Evolutionary conservation across 2,329 filamentous ascomycete genomes (phyloP), one percentile per base, ranked within the genome.

Genomic region (Tolypocladium pustulatum): DNA sequence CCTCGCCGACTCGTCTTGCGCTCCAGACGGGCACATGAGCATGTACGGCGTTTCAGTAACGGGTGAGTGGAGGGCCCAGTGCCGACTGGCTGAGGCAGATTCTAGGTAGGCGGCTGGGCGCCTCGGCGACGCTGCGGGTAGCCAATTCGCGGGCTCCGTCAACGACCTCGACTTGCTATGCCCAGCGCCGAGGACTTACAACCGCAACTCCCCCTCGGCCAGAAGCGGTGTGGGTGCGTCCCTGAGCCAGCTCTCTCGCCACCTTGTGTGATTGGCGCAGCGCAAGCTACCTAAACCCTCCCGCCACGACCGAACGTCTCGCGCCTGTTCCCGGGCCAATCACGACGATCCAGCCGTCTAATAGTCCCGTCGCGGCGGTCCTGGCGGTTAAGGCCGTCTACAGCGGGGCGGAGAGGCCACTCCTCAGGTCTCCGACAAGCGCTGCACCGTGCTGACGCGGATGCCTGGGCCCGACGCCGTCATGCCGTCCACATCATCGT

Each of bases 361-460:
- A 20, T 10, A 41, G 20, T n/a, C 10, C 54, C 17, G 7, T 20
- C 17, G 38, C 36, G 53, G 37, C 25, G 37, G 54, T 41, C 37
- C 34, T 55, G 54, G 37, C 53, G 53, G 53, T 38, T 40, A 54
- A 22, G 17, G 53, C 53, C 36, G 53, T 40, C n/a, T 38, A 22
- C 17, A 37, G 54, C 37, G 36, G 54, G 53, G 36, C 38, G 22
- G 34, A 40, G 36, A 40, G 17, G 22, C 43, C 25, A 49, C 43
- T 25, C 46, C 46, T 32, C 46, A 52, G 15, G 27, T 52, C 46
- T 52, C 27, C 27, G 38, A 55, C 54, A 55, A 55, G 37, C 54
- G 54, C 36, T 55, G 54, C 25, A n/a, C 54, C 54, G 37, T 55
- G 54, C 54, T 55, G 54, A 55, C 54, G 53, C 46, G 53, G 53